Conservation (phyloP, 176 grass and related monocot genomes). For the Neostapfia colusana region DNA sequence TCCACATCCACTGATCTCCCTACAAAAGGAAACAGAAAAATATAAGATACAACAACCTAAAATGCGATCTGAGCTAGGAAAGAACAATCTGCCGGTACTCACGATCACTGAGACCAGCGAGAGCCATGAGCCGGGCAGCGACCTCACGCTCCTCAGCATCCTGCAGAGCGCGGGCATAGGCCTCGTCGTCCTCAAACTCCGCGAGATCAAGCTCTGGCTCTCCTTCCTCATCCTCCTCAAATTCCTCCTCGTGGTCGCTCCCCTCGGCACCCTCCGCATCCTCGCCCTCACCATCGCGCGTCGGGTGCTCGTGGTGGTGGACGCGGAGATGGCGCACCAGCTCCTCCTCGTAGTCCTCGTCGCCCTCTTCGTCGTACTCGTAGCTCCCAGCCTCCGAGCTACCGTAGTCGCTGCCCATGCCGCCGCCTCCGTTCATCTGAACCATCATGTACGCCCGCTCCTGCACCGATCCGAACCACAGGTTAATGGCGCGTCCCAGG, state of each 20-base stretch:
- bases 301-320: conserved; percentile 47
- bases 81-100: conserved; percentile 31
- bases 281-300: conserved; percentile 3
- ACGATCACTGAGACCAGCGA: conserved; percentile 86
- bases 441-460: conserved; percentile 99
- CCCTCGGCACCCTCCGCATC: conserved; percentile 46
- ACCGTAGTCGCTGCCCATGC: conserved; percentile 76
- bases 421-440: conserved; percentile 58
- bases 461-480: conserved; percentile 55
- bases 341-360: conserved; percentile 26
- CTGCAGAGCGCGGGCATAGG: conserved; percentile 81
- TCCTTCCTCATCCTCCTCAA: conserved; percentile 66
- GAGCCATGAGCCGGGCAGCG: conserved; percentile 70
- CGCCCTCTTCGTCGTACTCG: conserved; percentile 71
- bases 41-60: conserved; percentile 12
- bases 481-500: conserved; percentile 2
- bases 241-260: conserved; percentile 79
- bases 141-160: conserved; percentile 89
- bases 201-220: conserved; percentile 56
- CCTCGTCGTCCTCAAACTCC: conserved; percentile 80
- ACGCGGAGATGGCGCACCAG: conserved; percentile 54
- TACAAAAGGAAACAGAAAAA: conserved; percentile 35
- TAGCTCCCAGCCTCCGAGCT: conserved; percentile 91
- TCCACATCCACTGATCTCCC: conserved; percentile 83
- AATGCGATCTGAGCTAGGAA: not conserved